phyloP scores from a whole-genome alignment of 1,139 yeast genomes.

The Pneumocystis sp. region DNA sequence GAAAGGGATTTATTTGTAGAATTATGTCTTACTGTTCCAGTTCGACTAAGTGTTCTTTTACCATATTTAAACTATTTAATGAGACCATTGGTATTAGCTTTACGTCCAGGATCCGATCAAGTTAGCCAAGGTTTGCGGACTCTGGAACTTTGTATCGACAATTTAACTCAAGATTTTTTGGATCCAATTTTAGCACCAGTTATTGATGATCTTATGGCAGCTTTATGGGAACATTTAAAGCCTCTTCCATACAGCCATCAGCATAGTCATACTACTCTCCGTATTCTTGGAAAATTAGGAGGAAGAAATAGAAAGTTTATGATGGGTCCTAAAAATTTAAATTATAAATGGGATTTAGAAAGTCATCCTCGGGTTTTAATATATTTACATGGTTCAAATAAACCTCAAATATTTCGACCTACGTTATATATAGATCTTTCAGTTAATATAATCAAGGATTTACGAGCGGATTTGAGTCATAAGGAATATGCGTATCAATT shows the following conservation, averaged over 20 bases:
- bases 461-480: conserved; percentile 49
- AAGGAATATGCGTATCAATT: conserved; percentile 65
- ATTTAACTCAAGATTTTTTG: conserved; percentile 86
- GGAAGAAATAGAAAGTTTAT: conserved; percentile 85
- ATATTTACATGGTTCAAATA: conserved; percentile 22
- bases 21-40: conserved; percentile 89
- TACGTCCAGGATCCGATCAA: conserved; percentile 79
- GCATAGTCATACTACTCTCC: conserved; percentile 84
- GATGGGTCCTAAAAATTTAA: conserved; percentile 54
- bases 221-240: conserved; percentile 77
- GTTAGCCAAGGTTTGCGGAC: conserved; percentile 91
- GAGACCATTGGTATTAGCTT: conserved; percentile 79
- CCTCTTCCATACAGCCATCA: conserved; percentile 86
- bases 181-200: conserved; percentile 96
- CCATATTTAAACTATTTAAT: conserved; percentile 81
- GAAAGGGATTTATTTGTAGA: conserved; percentile 91
- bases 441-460: conserved; percentile 39
- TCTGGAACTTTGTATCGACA: conserved; percentile 90
- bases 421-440: conserved; percentile 7
- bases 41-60: conserved; percentile 75
- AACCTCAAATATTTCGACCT: conserved; percentile 6
- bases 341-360: conserved; percentile 46
- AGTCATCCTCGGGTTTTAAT: conserved; percentile 43
- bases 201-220: conserved; percentile 81
- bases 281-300: conserved; percentile 88